Conservation (phyloP, 257 asterid genomes). For the Jasminum sambac region DNA sequence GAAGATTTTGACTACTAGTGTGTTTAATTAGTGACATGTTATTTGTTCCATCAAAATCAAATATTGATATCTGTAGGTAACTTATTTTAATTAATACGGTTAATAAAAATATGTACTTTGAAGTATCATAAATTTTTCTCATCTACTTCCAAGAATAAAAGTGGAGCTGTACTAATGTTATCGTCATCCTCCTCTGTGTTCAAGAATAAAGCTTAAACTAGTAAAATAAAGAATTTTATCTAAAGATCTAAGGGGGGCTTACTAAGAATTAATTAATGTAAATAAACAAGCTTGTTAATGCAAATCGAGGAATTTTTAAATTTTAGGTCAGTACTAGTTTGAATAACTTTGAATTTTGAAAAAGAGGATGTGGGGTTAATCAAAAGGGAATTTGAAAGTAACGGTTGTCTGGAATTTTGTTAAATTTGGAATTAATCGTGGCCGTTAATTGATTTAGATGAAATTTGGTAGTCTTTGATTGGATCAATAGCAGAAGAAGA, state of each 20-base stretch:
- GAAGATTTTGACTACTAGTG: slow-evolving; percentile 31
- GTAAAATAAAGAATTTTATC: not conserved
- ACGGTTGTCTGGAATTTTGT: slow-evolving; percentile 1
- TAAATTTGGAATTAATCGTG: not conserved
- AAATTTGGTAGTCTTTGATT: not conserved
- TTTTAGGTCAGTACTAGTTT: not conserved
- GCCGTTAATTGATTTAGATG: not conserved
- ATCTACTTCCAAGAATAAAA: not conserved
- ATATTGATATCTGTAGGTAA: not conserved
- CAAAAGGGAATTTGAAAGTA: slow-evolving; percentile 9
- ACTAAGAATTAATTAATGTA: not conserved
- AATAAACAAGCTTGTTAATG: not conserved
- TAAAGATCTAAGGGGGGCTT: not conserved
- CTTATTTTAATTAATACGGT: too few species aligned
- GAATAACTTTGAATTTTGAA: slow-evolving; percentile 9
- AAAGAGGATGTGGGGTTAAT: not conserved
- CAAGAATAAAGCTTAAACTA: not conserved
- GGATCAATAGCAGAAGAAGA: not conserved
- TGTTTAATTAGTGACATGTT: not conserved
- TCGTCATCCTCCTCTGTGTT: not conserved
- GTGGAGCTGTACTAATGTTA: not conserved
- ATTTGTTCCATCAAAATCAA: not conserved
- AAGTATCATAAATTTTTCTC: too few species aligned
- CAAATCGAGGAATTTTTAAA: slow-evolving; percentile 1
- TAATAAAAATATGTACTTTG: too few species aligned